Evolutionary conservation across 2,329 filamentous ascomycete genomes (phyloP), one percentile per base, ranked within the genome.

Genomic region (Exserohilum rostratum): DNA sequence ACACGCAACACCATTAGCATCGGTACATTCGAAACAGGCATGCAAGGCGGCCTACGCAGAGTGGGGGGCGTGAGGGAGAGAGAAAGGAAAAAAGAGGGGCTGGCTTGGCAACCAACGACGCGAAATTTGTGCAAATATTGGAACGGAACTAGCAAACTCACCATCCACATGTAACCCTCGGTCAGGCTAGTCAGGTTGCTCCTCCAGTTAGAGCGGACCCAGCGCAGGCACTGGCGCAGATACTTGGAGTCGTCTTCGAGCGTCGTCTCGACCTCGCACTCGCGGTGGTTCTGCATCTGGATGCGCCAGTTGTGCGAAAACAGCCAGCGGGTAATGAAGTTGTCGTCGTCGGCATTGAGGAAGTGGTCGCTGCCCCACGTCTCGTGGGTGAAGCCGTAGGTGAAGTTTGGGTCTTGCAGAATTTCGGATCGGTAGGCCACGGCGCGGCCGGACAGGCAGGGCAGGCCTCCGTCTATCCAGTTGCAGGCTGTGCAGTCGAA

Each of bases 401-500:
- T 87, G 76, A 98, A 98, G 47, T 89, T 87, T 55, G 89, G 86
- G 72, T 93, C 91, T 67, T 91, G 87, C 22, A 98, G 81, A 60
- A 98, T 97, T 70, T 90, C 86, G 9, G 91, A 91, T 43, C 91
- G 89, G 78, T 98, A 97, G 39, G 92, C 93, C 48, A 93, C 93
- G 13, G 93, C 97, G 38, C 93, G 88, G 53, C 93, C 93, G 42
- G 93, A 97, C 81, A 98, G 91, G 80, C 93, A 98, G 10, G 93
- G 96, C n/a, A 96, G 89, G 35, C 93, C 93, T 55, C 93, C 93
- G 72, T 98, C 93, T 46, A 97, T 89, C 78, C 93, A 90, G 74
- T 96, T 93, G 50, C 93, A 97, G 29, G 93, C 93, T 43, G 93
- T 96, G 72, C 96, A 96, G 76, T 98, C 93, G 73, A 97, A 98